Conservation (phyloP, 371 early-diverging fungal genomes). For the Saksenaea vasiformis region DNA sequence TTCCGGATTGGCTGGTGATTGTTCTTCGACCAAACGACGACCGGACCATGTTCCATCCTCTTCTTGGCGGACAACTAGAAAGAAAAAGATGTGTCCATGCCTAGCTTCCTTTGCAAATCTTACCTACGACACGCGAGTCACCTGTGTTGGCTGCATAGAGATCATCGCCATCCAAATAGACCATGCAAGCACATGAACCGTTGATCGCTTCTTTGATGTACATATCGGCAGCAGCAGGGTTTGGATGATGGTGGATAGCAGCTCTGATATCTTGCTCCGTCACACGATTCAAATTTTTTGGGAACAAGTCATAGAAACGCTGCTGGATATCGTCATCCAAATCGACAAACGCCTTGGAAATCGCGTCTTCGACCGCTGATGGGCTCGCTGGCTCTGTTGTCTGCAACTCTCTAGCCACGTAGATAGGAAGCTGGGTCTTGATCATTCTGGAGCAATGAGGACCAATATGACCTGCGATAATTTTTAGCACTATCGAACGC, state of each 20-base stretch:
- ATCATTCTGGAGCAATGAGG: constrained; percentile 43
- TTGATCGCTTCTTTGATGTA: constrained; percentile 59
- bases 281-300: constrained; percentile 30
- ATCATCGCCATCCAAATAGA: constrained; percentile 70
- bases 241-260: constrained; percentile 37
- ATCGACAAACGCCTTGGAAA: constrained; percentile 54
- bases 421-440: constrained; percentile 41
- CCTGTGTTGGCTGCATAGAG: constrained; percentile 82
- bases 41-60: constrained; percentile 49
- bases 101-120: constrained; percentile 9
- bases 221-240: constrained; percentile 29
- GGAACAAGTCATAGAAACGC: constrained; percentile 54
- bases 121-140: constrained; percentile 69
- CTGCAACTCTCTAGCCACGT: constrained; percentile 40
- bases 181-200: constrained; percentile 81
- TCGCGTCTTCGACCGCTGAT: constrained; percentile 27
- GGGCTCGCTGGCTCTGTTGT: constrained; percentile 1
- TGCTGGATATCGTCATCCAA: constrained; percentile 64
- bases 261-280: constrained; percentile 45
- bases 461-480: constrained; percentile 42
- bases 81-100: background rate
- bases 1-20: constrained; percentile 46
- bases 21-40: constrained; percentile 49
- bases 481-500: background rate
- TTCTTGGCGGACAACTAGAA: constrained; percentile 45